A percentile compares a stretch with the other conserved stretches of the same genome.
Evolutionary conservation across 257 asterid genomes (phyloP).

Genomic region (Jacaranda copaia): DNA sequence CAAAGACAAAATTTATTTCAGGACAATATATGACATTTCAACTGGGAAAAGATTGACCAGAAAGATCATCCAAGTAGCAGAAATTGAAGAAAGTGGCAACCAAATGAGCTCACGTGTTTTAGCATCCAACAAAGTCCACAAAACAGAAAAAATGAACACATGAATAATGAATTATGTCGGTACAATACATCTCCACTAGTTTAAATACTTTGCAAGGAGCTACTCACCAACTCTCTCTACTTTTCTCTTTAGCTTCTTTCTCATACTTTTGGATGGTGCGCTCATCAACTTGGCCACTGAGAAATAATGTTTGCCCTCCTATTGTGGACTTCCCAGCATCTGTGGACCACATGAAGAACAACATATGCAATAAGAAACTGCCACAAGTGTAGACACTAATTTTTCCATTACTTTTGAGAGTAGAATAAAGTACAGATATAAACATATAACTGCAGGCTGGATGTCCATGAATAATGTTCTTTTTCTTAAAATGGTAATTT

Average conservation of each 20-base stretch:
- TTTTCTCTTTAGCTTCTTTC: conserved; percentile 96
- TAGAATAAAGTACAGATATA: too few species aligned
- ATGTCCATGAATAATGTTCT: neutral
- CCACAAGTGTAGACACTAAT: neutral
- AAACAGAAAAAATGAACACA: neutral
- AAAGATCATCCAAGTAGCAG: conserved; percentile 9
- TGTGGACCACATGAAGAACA: conserved; percentile 42
- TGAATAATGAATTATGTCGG: neutral
- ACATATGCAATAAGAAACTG: too few species aligned
- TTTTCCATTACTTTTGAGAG: neutral
- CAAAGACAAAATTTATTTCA: conserved; percentile 11
- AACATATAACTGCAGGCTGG: too few species aligned
- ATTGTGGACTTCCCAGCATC: conserved; percentile 99
- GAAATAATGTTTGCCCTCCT: conserved; percentile 91
- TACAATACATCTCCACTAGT: neutral
- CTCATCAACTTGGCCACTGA: conserved; percentile 98
- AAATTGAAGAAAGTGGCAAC: conserved; percentile 18
- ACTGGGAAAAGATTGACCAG: conserved; percentile 21
- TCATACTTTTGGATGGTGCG: conserved; percentile 97
- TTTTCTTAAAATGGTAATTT: neutral
- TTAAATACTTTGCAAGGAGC: conserved; percentile 20
- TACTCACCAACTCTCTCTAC: conserved; percentile 96
- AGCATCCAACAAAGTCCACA: neutral
- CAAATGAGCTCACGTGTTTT: neutral
- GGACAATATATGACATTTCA: conserved; percentile 1